These are phyloP conservation scores for Talaromyces proteolyticus DNA, from an alignment of 495 filamentous ascomycete species.

Conservation along the genomic window DNA sequence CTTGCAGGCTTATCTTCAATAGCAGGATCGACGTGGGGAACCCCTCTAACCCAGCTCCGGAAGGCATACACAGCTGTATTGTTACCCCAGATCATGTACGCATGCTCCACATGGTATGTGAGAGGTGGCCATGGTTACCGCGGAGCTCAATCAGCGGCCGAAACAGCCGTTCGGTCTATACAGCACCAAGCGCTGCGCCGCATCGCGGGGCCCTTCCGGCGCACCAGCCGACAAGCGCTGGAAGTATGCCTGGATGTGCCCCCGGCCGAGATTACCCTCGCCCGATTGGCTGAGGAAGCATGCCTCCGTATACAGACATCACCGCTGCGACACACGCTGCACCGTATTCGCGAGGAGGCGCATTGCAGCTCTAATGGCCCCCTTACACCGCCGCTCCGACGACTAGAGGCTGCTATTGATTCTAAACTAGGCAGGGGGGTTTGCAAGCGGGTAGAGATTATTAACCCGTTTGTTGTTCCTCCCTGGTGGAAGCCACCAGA, in stretches of 20 bases:
- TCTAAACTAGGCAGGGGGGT: neutral
- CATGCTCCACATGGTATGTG: neutral
- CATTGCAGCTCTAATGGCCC: neutral
- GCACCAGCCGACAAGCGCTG: neutral
- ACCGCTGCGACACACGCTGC: neutral
- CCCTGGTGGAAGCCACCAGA: neutral
- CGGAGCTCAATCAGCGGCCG: neutral
- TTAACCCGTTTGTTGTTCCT: neutral
- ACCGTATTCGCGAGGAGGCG: neutral
- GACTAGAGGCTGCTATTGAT: neutral
- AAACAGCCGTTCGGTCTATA: neutral
- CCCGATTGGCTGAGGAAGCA: neutral
- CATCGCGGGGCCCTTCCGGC: neutral
- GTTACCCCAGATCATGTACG: neutral
- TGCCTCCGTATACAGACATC: neutral
- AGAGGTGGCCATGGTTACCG: neutral
- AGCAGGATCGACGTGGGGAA: conserved; percentile 4
- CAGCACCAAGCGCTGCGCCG: neutral
- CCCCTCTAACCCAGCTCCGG: neutral
- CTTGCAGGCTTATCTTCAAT: neutral
- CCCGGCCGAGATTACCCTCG: neutral
- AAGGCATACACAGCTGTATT: neutral
- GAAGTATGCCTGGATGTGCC: neutral
- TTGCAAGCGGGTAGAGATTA: neutral
- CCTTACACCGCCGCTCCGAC: neutral